These are phyloP conservation scores for Panicum hallii DNA, from an alignment of 202 grass and related monocot genomes.

Conservation along the genomic window DNA sequence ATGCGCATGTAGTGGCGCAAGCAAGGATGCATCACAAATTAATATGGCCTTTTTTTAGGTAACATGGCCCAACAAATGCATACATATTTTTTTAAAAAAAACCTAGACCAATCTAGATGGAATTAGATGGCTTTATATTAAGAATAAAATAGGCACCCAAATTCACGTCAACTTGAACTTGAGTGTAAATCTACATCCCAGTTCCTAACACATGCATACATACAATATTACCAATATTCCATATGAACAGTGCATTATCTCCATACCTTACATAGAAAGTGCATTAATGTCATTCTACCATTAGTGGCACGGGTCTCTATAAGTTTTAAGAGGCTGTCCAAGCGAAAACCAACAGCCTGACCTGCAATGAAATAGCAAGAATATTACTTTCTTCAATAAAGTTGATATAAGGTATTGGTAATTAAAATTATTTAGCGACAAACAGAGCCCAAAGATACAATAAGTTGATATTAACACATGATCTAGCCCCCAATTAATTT, in stretches of 20 bases:
- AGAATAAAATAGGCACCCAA: neutral
- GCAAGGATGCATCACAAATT: neutral
- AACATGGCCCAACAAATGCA: neutral
- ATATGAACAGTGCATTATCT: slow-evolving; percentile 25
- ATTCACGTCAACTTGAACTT: neutral
- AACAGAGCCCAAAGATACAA: slow-evolving; percentile 8
- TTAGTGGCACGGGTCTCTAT: slow-evolving; percentile 87
- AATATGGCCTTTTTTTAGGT: neutral
- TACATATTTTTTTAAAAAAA: neutral
- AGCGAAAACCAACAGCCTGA: slow-evolving; percentile 85
- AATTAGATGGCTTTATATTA: neutral
- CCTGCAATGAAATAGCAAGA: slow-evolving; percentile 60
- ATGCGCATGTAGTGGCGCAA: neutral
- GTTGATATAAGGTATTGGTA: slow-evolving; percentile 8
- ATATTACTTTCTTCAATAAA: slow-evolving; percentile 32
- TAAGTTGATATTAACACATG: slow-evolving; percentile 18
- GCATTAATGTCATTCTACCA: slow-evolving; percentile 90
- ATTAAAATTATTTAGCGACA: slow-evolving; percentile 27
- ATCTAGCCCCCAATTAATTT: slow-evolving; percentile 9
- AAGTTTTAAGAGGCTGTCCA: slow-evolving; percentile 93
- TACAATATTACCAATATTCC: neutral
- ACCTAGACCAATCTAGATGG: neutral
- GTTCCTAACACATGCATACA: slow-evolving; percentile 5
- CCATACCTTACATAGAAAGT: slow-evolving; percentile 97
- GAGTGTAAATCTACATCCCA: neutral